Evolutionary conservation across 1,284 basidiomycete genomes (phyloP), one percentile per base, ranked within the genome.

Genomic region (Marasmius fiardii): DNA sequence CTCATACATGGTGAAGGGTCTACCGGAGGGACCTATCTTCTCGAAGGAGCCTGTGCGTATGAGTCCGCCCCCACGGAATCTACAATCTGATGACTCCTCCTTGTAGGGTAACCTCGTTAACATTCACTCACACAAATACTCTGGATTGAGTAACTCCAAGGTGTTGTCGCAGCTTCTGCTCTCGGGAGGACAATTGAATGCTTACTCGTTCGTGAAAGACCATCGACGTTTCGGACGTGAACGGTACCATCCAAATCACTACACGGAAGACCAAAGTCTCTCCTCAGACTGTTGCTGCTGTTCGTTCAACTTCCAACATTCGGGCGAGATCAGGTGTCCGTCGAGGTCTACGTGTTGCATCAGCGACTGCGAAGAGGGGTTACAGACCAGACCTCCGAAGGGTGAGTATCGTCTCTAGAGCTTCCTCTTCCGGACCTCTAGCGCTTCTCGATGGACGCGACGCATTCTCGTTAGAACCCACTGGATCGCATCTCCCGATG

Each of bases 101-200:
- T 47, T 55, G 28, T 64, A 93, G 90, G 92, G 89, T 63, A 95
- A 95, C 81, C 82, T 94, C 70, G 75, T 80, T 58, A 94, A 92
- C 78, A 67, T 92, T 64, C 90, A 94, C 79, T 94, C 93, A 28
- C 80, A 82, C 80, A 95, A 94, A 72, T 94, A 83, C 80, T 95
- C 93, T 59, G 92, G 92, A 61, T 78, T 95, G 62, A 85, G 87
- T 66, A 93, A 95, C 80, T 61, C 76, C 64, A 93, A 92, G 86
- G 90, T 88, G 58, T 56, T n/a, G 73, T 28, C 3, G 14, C 20
- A 12, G 14, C 3, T 34, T 51, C 14, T 37, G 16, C 54, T 31
- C 20, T n/a, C n/a, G n/a, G n/a, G n/a, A n/a, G n/a, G n/a, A n/a
- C n/a, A n/a, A n/a, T n/a, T n/a, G n/a, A n/a, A n/a, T n/a, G n/a